Evolutionary conservation across 352 stramenopile genomes (phyloP).

Genomic region (Phytophthora rubi): DNA sequence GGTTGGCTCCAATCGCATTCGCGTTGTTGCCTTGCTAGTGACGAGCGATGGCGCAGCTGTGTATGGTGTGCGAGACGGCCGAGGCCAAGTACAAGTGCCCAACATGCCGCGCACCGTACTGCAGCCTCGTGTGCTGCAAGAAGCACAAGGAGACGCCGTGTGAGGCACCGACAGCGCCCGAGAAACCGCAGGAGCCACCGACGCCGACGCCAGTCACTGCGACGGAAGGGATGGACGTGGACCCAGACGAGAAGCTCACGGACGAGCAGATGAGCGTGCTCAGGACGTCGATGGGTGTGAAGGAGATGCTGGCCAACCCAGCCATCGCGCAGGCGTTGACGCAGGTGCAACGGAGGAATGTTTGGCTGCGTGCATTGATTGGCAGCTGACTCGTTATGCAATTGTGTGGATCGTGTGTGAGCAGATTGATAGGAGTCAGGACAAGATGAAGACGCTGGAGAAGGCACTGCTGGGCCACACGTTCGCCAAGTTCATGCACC

Average conservation of each 20-base stretch:
- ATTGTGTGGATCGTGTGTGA: constrained; percentile 4
- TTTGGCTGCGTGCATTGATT: too few relatives aligned
- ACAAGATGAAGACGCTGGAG: constrained; percentile 80
- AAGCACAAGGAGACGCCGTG: constrained; percentile 79
- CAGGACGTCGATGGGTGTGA: constrained; percentile 39
- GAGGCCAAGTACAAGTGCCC: constrained; percentile 90
- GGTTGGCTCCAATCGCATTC: neutral
- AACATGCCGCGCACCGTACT: constrained; percentile 73
- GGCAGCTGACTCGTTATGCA: neutral
- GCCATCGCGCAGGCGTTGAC: constrained; percentile 52
- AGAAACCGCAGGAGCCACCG: constrained; percentile 20
- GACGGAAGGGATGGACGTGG: constrained; percentile 33
- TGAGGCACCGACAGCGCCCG: constrained; percentile 17
- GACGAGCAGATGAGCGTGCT: constrained; percentile 58
- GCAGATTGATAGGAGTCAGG: constrained; percentile 68
- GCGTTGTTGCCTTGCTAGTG: constrained; percentile 12
- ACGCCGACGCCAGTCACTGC: constrained; percentile 9
- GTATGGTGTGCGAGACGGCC: constrained; percentile 52
- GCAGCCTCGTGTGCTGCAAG: constrained; percentile 82
- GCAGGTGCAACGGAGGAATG: constrained; percentile 41
- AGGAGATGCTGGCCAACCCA: constrained; percentile 56
- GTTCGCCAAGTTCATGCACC: constrained; percentile 85
- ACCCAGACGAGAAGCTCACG: constrained; percentile 52
- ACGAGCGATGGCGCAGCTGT: constrained; percentile 51
- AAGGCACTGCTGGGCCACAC: constrained; percentile 72